A percentile compares a stretch with the other conserved stretches of the same genome.
Conservation (phyloP, 148 eudicot species). For the Cornus kousa region DNA sequence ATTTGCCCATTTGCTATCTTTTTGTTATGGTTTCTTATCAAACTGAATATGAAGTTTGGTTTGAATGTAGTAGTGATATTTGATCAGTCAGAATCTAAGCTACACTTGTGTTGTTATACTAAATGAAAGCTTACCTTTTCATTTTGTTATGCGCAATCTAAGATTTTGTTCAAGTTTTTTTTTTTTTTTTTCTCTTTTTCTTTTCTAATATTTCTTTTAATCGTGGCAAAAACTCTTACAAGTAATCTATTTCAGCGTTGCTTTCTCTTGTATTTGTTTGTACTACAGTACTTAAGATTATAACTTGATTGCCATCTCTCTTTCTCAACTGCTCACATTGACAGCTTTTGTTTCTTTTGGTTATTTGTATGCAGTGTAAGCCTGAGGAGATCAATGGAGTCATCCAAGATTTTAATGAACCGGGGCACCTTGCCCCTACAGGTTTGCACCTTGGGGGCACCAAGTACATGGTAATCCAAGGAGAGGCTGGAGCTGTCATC, state of each 20-base stretch:
- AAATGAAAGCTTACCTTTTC: neutral
- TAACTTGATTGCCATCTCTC: neutral
- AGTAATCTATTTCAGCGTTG: too few relatives aligned
- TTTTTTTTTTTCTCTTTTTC: too few relatives aligned
- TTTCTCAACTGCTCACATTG: neutral
- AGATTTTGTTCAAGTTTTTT: too few relatives aligned
- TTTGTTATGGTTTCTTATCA: neutral
- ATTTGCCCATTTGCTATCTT: neutral
- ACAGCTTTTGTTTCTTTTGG: neutral
- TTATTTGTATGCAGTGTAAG: slow-evolving; percentile 28
- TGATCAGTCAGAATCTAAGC: too few relatives aligned
- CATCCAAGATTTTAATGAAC: slow-evolving; percentile 46
- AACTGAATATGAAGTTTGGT: too few relatives aligned
- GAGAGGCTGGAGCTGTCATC: slow-evolving; percentile 55
- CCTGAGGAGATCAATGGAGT: slow-evolving; percentile 43
- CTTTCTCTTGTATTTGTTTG: too few relatives aligned
- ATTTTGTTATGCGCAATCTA: neutral
- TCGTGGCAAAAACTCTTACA: too few relatives aligned
- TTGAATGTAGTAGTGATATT: neutral
- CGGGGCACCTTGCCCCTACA: slow-evolving; percentile 55
- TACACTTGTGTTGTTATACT: too few relatives aligned
- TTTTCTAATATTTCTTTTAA: neutral
- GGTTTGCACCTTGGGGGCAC: slow-evolving; percentile 47
- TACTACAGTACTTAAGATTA: too few relatives aligned
- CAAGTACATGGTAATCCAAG: slow-evolving; percentile 62